These are phyloP conservation scores for Pythium insidiosum DNA, from an alignment of 352 stramenopile genomes.

Conservation along the genomic window DNA sequence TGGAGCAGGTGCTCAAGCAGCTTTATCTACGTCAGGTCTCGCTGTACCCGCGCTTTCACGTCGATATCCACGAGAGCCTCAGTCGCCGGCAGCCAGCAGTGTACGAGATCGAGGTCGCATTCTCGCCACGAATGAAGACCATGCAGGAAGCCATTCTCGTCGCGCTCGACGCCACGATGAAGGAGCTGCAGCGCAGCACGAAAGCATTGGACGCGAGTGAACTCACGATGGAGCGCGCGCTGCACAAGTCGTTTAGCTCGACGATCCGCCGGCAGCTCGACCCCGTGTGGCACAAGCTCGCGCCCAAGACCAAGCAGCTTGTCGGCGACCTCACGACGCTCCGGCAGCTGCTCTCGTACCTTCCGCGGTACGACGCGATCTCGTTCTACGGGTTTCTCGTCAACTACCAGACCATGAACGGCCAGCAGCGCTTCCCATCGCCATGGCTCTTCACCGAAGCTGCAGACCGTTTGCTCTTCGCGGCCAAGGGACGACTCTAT, in stretches of 20 bases:
- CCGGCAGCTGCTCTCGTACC: slow-evolving; percentile 84
- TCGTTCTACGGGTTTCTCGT: slow-evolving; percentile 94
- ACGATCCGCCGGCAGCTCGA: slow-evolving; percentile 89
- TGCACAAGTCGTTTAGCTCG: slow-evolving; percentile 74
- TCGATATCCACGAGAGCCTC: slow-evolving; percentile 84
- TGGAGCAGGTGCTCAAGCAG: slow-evolving; percentile 93
- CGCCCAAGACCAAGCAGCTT: slow-evolving; percentile 91
- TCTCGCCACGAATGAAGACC: slow-evolving; percentile 89
- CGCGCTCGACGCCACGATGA: slow-evolving; percentile 89
- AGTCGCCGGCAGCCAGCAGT: slow-evolving; percentile 85
- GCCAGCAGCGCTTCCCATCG: slow-evolving; percentile 77
- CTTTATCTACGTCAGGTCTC: slow-evolving; percentile 90
- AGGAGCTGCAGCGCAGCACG: slow-evolving; percentile 88
- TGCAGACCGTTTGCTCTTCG: slow-evolving; percentile 89
- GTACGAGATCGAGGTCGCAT: slow-evolving; percentile 90
- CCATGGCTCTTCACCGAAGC: slow-evolving; percentile 94
- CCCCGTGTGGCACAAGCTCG: slow-evolving; percentile 95
- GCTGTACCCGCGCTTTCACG: slow-evolving; percentile 95
- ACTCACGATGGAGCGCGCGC: slow-evolving; percentile 91
- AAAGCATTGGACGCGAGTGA: slow-evolving; percentile 76
- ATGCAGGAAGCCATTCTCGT: slow-evolving; percentile 94
- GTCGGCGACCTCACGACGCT: slow-evolving; percentile 74
- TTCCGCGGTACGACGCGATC: slow-evolving; percentile 95
- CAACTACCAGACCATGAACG: slow-evolving; percentile 85
- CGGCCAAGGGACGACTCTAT: slow-evolving; percentile 91